Evolutionary conservation across 495 filamentous ascomycete species (phyloP).

Genomic region (Apodospora peruviana): DNA sequence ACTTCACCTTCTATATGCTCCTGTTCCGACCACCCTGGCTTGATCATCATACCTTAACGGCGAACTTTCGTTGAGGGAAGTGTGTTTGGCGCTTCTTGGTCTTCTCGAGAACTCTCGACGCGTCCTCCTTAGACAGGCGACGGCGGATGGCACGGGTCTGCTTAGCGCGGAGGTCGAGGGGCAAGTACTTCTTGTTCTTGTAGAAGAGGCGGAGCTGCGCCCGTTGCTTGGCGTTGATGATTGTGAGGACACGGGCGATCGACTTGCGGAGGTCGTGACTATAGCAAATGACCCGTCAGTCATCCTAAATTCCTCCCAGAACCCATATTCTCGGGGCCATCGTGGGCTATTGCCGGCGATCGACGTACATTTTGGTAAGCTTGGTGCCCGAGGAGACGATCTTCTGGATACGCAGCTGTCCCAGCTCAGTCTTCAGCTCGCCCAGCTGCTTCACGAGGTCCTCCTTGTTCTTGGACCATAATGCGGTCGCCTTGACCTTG

Average conservation of each 20-base stretch:
- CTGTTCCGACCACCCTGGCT: background rate
- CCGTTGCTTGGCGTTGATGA: conserved; percentile 99
- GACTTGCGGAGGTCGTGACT: conserved; percentile 99
- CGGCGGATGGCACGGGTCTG: conserved; percentile 93
- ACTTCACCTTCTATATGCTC: background rate
- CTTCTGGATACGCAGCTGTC: conserved; percentile 93
- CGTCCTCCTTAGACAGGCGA: conserved; percentile 85
- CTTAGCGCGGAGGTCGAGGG: conserved; percentile 95
- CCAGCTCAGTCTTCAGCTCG: conserved; percentile 91
- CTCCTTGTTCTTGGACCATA: conserved; percentile 99
- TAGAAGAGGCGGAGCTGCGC: conserved; percentile 98
- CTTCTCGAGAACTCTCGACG: conserved; percentile 72
- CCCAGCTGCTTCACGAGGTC: conserved; percentile 86
- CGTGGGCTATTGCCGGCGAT: background rate
- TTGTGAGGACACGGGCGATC: conserved; percentile 93
- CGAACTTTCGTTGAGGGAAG: conserved; percentile 98
- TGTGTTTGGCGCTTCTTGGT: conserved; percentile 89
- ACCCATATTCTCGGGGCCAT: too few species aligned
- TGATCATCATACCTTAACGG: conserved; percentile 76
- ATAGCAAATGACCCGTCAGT: conserved; percentile 9
- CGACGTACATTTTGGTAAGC: conserved; percentile 91
- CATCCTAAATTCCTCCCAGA: background rate
- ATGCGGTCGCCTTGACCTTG: conserved; percentile 89
- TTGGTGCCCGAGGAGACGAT: conserved; percentile 89
- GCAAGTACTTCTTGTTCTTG: conserved; percentile 98